Evolutionary conservation across 2,329 filamentous ascomycete genomes (phyloP), one percentile per base, ranked within the genome.

Genomic region (Talaromyces sp.): DNA sequence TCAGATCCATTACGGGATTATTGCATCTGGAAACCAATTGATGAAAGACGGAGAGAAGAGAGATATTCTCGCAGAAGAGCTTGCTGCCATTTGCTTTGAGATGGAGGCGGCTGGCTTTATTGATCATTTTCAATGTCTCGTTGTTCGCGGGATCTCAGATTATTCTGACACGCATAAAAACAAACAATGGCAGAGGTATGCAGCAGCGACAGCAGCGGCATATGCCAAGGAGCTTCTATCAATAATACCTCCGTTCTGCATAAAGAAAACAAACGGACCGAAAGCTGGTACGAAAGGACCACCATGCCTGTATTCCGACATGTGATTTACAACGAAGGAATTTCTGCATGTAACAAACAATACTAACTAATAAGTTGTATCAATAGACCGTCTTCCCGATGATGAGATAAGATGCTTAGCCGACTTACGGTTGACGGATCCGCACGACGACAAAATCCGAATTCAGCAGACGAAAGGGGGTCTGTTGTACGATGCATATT

Each of bases 181-280:
- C 17, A 33, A 52, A 8, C 27, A 47, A 13, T 52, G 50, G 50
- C 50, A 52, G 10, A 29, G 27, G 32, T 52, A 44, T 37, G 51
- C 45, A 7, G 51, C 51, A 4, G 47, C 51, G 17, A 55, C 56
- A 1, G 65, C 65, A 13, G 65, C 63, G 24, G 59, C 58, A 27
- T 67, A 63, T 52, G 58, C 64, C 7, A 67, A 49, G 36, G 56
- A 54, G 13, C 29, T 58, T 11, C n/a, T 55, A n/a, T n/a, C n/a
- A n/a, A n/a, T n/a, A n/a, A n/a, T n/a, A n/a, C n/a, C n/a, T n/a
- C n/a, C n/a, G n/a, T n/a, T n/a, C n/a, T n/a, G n/a, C n/a, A n/a
- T n/a, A n/a, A n/a, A n/a, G n/a, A n/a, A n/a, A n/a, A n/a, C n/a
- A n/a, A n/a, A n/a, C n/a, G n/a, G n/a, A n/a, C n/a, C n/a, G n/a